A percentile compares a stretch with the other conserved stretches of the same genome.
Conservation (phyloP, 1,284 basidiomycete species). For the Agroathelia rolfsii region DNA sequence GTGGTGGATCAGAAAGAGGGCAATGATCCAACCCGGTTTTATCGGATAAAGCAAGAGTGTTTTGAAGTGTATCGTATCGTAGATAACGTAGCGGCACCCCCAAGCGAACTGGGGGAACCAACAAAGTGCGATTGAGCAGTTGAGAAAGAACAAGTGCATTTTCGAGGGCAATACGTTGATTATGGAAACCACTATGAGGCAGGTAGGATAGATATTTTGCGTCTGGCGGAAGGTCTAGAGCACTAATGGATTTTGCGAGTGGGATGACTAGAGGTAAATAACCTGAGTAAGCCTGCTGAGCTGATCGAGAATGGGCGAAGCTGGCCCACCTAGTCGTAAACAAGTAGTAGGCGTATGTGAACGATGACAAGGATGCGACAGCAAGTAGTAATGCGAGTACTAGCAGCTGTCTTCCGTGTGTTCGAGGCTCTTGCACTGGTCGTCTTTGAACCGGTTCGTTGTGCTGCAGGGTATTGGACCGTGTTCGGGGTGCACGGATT, state of each 20-base stretch:
- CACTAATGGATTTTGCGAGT: not conserved
- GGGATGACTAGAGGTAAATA: too few relatives aligned
- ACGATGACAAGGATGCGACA: conserved; percentile 39
- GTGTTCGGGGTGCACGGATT: conserved; percentile 34
- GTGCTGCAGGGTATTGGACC: conserved; percentile 6
- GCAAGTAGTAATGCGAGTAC: conserved; percentile 36
- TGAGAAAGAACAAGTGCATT: conserved; percentile 65
- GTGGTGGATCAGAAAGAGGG: conserved; percentile 27
- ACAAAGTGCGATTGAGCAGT: conserved; percentile 63
- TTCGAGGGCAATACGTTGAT: conserved; percentile 76
- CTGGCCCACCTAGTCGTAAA: conserved; percentile 8
- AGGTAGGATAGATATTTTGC: conserved; percentile 51
- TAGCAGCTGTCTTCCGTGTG: conserved; percentile 20
- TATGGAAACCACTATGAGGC: conserved; percentile 76
- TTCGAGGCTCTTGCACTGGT: too few relatives aligned
- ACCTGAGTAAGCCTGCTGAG: conserved; percentile 19
- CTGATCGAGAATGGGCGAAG: conserved; percentile 12
- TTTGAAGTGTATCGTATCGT: conserved; percentile 46
- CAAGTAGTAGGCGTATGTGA: conserved; percentile 25
- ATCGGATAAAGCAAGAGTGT: conserved; percentile 34
- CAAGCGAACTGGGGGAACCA: conserved; percentile 63
- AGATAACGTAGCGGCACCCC: conserved; percentile 59
- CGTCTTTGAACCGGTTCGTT: too few relatives aligned
- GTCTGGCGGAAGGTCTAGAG: conserved; percentile 11
- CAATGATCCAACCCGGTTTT: conserved; percentile 49